phyloP scores from a whole-genome alignment of 805 yeast species.

The Pichia scutulata region DNA sequence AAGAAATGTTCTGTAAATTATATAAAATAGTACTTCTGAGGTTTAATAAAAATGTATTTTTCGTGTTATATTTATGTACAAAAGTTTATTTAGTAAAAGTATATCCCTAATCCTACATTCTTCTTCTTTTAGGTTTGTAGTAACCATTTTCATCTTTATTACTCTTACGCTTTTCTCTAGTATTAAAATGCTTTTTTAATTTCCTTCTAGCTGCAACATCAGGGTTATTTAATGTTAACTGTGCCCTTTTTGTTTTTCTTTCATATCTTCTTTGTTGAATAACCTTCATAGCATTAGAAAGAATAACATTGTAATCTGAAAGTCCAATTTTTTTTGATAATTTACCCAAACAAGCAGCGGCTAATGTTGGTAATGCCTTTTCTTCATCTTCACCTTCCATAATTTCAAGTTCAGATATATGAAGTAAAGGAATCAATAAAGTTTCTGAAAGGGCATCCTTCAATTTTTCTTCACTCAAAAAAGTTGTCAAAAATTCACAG shows the following conservation, averaged over 20 bases:
- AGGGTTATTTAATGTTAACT: conserved; percentile 70
- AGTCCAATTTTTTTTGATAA: conserved; percentile 65
- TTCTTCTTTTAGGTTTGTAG: conserved; percentile 58
- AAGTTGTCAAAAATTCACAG: conserved; percentile 55
- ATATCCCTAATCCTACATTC: conserved; percentile 5
- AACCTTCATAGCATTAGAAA: conserved; percentile 53
- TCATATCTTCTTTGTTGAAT: conserved; percentile 63
- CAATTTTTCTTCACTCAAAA: conserved; percentile 34
- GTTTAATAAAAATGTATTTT: background rate
- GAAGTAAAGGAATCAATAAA: conserved; percentile 25
- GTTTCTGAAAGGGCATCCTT: conserved; percentile 30
- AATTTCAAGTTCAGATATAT: conserved; percentile 29
- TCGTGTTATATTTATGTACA: background rate
- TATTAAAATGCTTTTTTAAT: conserved; percentile 64
- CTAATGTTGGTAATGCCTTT: conserved; percentile 38
- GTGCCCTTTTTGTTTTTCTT: conserved; percentile 67
- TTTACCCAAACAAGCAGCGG: conserved; percentile 60
- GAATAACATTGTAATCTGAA: conserved; percentile 54
- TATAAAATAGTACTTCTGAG: background rate
- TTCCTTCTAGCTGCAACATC: conserved; percentile 74
- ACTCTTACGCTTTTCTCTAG: conserved; percentile 69
- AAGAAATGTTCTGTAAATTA: background rate
- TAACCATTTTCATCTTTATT: conserved; percentile 71
- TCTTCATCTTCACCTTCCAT: conserved; percentile 34
- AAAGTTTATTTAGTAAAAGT: background rate